phyloP scores from a whole-genome alignment of 345 rosid genomes.

The Aethionema arabicum region DNA sequence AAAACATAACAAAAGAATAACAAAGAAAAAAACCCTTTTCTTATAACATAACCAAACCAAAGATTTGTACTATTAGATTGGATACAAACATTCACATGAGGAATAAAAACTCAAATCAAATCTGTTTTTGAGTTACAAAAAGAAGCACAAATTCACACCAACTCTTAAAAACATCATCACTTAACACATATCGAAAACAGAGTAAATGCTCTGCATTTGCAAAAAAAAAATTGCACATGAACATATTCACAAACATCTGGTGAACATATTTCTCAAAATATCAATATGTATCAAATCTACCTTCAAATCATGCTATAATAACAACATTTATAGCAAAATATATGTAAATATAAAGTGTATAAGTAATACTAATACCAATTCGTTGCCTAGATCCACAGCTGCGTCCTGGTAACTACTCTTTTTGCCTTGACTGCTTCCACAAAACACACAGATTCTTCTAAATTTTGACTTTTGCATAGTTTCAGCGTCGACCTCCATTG shows the following conservation, averaged over 20 bases:
- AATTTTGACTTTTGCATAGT: slow-evolving; percentile 44
- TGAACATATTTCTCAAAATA: slow-evolving; percentile 15
- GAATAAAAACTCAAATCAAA: not conserved
- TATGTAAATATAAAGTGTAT: not conserved
- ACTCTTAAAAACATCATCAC: not conserved
- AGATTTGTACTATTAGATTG: not conserved
- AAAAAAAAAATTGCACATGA: not conserved
- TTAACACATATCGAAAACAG: slow-evolving; percentile 2
- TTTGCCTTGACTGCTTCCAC: slow-evolving; percentile 88
- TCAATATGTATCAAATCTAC: not conserved
- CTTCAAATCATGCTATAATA: not conserved
- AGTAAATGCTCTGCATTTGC: not conserved
- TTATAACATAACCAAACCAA: slow-evolving; percentile 4
- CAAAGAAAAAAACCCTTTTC: not conserved
- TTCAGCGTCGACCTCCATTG: slow-evolving; percentile 49
- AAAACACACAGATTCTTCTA: slow-evolving; percentile 82
- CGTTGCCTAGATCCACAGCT: slow-evolving; percentile 76
- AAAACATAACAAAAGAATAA: slow-evolving; percentile 17
- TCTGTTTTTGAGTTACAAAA: slow-evolving; percentile 2
- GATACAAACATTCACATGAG: slow-evolving; percentile 31
- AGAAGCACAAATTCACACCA: slow-evolving; percentile 13
- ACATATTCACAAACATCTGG: slow-evolving; percentile 38
- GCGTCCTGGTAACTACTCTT: slow-evolving; percentile 68
- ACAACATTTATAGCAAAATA: not conserved
- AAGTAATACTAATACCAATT: slow-evolving; percentile 48